These are phyloP conservation scores for Singerocomus rubriflavus DNA, from an alignment of 1,284 basidiomycete genomes.

Conservation along the genomic window DNA sequence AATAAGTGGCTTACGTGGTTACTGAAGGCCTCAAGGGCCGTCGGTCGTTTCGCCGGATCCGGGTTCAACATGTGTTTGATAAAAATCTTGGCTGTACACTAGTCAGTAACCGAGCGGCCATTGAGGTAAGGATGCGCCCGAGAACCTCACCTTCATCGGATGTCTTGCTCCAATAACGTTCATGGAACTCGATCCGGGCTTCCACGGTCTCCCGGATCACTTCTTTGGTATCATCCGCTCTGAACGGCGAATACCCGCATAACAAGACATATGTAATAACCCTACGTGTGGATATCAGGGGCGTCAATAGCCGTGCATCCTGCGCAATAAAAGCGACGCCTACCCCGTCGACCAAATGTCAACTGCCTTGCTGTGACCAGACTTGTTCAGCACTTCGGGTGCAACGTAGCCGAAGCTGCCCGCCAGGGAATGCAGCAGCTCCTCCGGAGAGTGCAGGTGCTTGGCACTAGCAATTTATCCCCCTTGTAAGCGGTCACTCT, in stretches of 20 bases:
- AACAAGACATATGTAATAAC: conserved; percentile 92
- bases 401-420: conserved; percentile 95
- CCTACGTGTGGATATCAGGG: conserved; percentile 41
- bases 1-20: conserved; percentile 41
- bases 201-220: conserved; percentile 81
- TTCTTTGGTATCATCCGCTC: conserved; percentile 75
- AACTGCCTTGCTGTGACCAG: conserved; percentile 88
- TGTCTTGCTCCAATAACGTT: conserved; percentile 92
- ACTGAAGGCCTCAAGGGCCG: conserved; percentile 70
- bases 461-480: conserved; percentile 61
- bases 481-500: background rate
- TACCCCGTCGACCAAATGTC: conserved; percentile 94
- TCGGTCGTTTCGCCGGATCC: conserved; percentile 70
- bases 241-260: conserved; percentile 93
- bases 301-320: conserved; percentile 1
- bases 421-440: conserved; percentile 79
- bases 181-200: conserved; percentile 87
- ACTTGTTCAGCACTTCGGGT: conserved; percentile 83
- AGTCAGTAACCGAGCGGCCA: background rate
- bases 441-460: conserved; percentile 74
- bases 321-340: conserved; percentile 23
- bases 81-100: conserved; percentile 76
- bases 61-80: conserved; percentile 73
- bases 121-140: background rate
- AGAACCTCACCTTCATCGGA: conserved; percentile 58